Conservation (phyloP, 1,284 basidiomycete species). For the Leccinum subrobustum region DNA sequence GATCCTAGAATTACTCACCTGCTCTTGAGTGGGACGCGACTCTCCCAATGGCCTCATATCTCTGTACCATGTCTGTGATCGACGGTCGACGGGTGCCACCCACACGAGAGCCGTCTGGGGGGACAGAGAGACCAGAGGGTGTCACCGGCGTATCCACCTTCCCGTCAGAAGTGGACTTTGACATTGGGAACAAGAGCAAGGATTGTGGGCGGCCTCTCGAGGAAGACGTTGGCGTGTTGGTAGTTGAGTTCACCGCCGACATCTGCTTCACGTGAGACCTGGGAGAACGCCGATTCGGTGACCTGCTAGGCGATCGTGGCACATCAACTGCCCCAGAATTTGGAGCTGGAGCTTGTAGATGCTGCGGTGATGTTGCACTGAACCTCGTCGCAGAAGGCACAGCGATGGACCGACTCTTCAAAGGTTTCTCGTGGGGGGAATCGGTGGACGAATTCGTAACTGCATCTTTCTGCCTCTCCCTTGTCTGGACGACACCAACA, state of each 20-base stretch:
- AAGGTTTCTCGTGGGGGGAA: constrained; percentile 19
- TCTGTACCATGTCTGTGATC: constrained; percentile 80
- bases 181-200: constrained; percentile 64
- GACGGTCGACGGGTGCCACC: constrained; percentile 56
- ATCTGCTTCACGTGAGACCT: constrained; percentile 28
- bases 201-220: constrained; percentile 66
- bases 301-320: constrained; percentile 32
- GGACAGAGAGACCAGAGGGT: constrained; percentile 42
- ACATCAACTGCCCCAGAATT: constrained; percentile 18
- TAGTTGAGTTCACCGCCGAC: constrained; percentile 27
- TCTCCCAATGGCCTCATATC: constrained; percentile 62
- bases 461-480: constrained; percentile 39
- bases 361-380: constrained; percentile 33
- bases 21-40: constrained; percentile 47
- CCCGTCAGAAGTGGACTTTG: constrained; percentile 41
- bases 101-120: constrained; percentile 42
- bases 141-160: constrained; percentile 33
- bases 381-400: constrained; percentile 19
- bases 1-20: constrained; percentile 39
- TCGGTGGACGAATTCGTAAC: constrained; percentile 18
- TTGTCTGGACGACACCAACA: constrained; percentile 43
- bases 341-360: constrained; percentile 19
- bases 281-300: constrained; percentile 30
- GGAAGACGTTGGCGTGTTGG: constrained; percentile 21
- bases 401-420: constrained; percentile 22